Percentiles rank a stretch among this genome's conserved stretches.
Evolutionary conservation across 163 green algal species (phyloP).

Genomic region (Chloroidium sp.): DNA sequence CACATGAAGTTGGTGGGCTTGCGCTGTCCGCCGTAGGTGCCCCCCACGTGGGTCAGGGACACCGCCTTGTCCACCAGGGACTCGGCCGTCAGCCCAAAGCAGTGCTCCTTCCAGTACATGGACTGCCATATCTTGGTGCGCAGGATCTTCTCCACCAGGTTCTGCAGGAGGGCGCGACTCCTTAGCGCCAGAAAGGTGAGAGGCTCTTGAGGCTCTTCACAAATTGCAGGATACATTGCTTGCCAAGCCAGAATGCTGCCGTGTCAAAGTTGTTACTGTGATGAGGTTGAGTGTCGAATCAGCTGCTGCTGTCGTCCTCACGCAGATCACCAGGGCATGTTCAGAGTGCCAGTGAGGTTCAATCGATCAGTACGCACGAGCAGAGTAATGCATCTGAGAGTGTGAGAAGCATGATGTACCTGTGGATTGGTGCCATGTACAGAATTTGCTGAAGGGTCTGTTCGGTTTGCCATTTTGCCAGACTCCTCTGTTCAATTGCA

Average conservation of each 20-base stretch:
- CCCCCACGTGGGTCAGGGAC: constrained; percentile 65
- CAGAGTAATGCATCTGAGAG: neutral
- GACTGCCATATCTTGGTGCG: constrained; percentile 85
- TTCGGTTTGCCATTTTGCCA: constrained; percentile 78
- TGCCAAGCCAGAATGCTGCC: too few species aligned
- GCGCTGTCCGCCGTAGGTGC: constrained; percentile 81
- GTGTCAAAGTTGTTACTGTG: too few species aligned
- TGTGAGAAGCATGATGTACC: constrained; percentile 20
- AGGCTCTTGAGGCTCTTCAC: too few species aligned
- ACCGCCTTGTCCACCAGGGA: constrained; percentile 90
- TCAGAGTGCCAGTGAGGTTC: too few species aligned
- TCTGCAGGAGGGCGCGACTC: constrained; percentile 38
- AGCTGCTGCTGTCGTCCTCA: too few species aligned
- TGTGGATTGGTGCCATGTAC: constrained; percentile 91
- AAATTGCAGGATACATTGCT: too few species aligned
- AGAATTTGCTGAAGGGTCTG: constrained; percentile 53
- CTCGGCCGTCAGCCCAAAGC: constrained; percentile 93
- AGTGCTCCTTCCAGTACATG: constrained; percentile 96
- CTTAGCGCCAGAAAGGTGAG: too few species aligned
- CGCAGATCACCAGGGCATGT: too few species aligned
- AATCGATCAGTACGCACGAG: too few species aligned
- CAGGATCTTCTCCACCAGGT: constrained; percentile 89
- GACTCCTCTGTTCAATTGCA: too few species aligned
- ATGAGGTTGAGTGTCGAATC: too few species aligned
- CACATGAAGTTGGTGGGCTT: constrained; percentile 91